Evolutionary conservation across 768 basidiomycete species (phyloP).

Genomic region (Lentinula lateritia): DNA sequence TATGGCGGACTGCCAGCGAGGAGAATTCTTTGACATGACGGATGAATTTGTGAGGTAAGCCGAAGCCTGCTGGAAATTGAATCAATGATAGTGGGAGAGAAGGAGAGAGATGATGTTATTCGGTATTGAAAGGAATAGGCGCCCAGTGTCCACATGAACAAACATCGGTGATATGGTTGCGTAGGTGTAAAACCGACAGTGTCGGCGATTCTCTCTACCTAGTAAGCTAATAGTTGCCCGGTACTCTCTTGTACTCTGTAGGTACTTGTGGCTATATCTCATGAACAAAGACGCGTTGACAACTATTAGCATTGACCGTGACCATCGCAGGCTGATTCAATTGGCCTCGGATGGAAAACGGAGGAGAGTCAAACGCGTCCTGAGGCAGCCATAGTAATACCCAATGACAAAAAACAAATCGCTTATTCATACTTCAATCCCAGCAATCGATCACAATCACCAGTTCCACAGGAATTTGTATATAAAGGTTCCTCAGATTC

Average conservation of each 20-base stretch:
- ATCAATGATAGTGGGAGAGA: not conserved
- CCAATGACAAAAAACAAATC: not conserved
- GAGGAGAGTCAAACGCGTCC: not conserved
- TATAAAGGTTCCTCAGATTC: not conserved
- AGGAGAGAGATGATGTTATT: not conserved
- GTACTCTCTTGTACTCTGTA: too few relatives aligned
- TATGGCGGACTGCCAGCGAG: constrained; percentile 46
- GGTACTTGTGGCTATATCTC: too few relatives aligned
- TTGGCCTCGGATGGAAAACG: not conserved
- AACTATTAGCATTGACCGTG: too few relatives aligned
- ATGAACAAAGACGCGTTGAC: too few relatives aligned
- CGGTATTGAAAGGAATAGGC: too few relatives aligned
- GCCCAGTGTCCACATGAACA: too few relatives aligned
- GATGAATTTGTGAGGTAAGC: not conserved
- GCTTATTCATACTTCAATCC: not conserved
- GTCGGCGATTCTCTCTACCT: too few relatives aligned
- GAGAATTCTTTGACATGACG: constrained; percentile 17
- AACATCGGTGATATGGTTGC: too few relatives aligned
- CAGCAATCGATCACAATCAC: not conserved
- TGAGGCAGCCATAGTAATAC: not conserved
- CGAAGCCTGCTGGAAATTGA: not conserved
- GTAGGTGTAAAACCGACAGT: too few relatives aligned
- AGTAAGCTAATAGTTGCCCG: too few relatives aligned
- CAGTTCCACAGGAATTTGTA: not conserved
- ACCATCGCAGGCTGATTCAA: too few relatives aligned